These are phyloP conservation scores for Schoenoplectus tabernaemontani DNA, from an alignment of 202 grass and related monocot species.

Conservation along the genomic window DNA sequence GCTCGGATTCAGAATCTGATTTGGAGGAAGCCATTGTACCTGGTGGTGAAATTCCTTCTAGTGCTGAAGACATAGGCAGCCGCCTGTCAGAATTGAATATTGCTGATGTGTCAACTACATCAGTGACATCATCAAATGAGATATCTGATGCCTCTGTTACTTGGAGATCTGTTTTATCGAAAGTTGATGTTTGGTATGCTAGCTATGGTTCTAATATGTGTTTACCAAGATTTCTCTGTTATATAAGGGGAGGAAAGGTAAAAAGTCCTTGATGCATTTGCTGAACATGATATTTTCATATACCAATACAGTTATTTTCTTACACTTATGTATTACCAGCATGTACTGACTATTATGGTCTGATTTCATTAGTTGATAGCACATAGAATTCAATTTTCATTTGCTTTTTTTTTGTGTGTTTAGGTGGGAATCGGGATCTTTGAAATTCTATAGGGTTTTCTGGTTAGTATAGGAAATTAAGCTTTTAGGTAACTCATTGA, in stretches of 20 bases:
- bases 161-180: slow-evolving; percentile 75
- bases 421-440: background rate
- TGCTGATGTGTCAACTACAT: slow-evolving; percentile 34
- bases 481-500: background rate
- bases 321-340: background rate
- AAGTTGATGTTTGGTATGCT: slow-evolving; percentile 84
- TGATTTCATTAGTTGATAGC: background rate
- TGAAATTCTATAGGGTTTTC: background rate
- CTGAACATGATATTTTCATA: background rate
- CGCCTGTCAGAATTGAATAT: slow-evolving; percentile 57
- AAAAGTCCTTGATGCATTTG: background rate
- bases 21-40: slow-evolving; percentile 37
- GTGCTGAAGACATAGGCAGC: slow-evolving; percentile 36
- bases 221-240: slow-evolving; percentile 75
- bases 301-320: background rate
- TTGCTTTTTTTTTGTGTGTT: background rate
- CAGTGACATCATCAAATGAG: slow-evolving; percentile 20
- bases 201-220: slow-evolving; percentile 97
- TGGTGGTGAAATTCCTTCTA: slow-evolving; percentile 21
- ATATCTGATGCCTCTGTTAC: slow-evolving; percentile 27
- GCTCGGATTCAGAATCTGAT: slow-evolving; percentile 57
- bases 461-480: background rate
- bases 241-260: slow-evolving; percentile 87
- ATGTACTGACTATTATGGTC: background rate
- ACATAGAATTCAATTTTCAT: background rate